Conservation (phyloP, 1,139 yeast genomes). For the Yamadazyma spencermartinsiae region DNA sequence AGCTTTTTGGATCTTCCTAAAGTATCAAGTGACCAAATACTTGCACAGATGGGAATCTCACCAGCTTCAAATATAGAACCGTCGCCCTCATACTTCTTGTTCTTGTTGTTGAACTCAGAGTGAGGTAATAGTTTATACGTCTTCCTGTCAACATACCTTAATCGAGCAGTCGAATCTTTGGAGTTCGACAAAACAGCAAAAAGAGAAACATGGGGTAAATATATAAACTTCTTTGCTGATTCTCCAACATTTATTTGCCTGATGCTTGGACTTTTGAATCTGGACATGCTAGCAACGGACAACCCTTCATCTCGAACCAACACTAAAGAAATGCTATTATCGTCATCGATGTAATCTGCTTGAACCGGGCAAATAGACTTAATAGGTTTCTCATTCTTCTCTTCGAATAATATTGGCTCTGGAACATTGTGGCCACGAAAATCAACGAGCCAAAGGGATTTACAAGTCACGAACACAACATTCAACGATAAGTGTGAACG, state of each 20-base stretch:
- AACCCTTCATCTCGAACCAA: conserved; percentile 54
- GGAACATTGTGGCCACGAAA: conserved; percentile 35
- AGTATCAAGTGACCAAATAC: conserved; percentile 27
- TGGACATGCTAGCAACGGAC: conserved; percentile 31
- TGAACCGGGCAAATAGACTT: conserved; percentile 17
- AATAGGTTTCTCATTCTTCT: conserved; percentile 27
- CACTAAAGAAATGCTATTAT: conserved; percentile 13
- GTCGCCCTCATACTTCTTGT: conserved; percentile 16
- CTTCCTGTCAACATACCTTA: conserved; percentile 39
- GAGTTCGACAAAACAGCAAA: conserved; percentile 44
- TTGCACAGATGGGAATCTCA: conserved; percentile 38
- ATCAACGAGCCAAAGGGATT: conserved; percentile 45
- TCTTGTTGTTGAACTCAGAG: conserved; percentile 22
- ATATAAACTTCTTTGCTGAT: conserved; percentile 37
- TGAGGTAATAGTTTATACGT: conserved; percentile 22
- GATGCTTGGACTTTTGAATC: conserved; percentile 27
- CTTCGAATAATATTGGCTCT: conserved; percentile 41
- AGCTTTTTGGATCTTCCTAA: conserved; percentile 40
- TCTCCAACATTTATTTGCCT: conserved; percentile 38
- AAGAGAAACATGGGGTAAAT: conserved; percentile 29
- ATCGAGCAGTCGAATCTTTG: conserved; percentile 22
- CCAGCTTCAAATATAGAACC: conserved; percentile 25
- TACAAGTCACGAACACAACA: conserved; percentile 34
- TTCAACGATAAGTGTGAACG: conserved; percentile 3
- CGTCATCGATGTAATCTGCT: conserved; percentile 12